Conservation (phyloP, 306 rosid genomes). For the Casuarina equisetifolia region DNA sequence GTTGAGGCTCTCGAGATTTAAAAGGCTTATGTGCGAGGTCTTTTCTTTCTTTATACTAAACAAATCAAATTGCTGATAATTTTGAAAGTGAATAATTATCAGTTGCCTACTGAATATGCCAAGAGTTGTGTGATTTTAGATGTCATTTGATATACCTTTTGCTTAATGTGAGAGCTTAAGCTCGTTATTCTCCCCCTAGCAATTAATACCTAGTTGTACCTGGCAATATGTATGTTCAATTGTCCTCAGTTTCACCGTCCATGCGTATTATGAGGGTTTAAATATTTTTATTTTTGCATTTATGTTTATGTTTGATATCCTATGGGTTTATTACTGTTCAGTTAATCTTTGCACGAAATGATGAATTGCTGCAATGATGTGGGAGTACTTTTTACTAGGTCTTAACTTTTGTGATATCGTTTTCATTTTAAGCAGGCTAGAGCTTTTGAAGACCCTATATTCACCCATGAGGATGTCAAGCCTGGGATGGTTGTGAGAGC, state of each 20-base stretch:
- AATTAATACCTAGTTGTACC: not conserved
- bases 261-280: not conserved
- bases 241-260: not conserved
- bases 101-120: not conserved
- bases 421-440: slow-evolving; percentile 59
- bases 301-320: not conserved
- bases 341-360: not conserved
- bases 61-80: not conserved
- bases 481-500: slow-evolving; percentile 92
- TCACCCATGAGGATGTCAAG: slow-evolving; percentile 85
- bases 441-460: slow-evolving; percentile 83
- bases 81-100: not conserved
- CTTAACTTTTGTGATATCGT: slow-evolving; percentile 15
- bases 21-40: not conserved
- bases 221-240: not conserved
- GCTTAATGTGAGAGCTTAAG: not conserved
- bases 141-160: not conserved
- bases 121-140: not conserved
- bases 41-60: not conserved
- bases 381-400: not conserved
- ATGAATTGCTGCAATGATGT: slow-evolving; percentile 17
- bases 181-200: not conserved
- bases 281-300: not conserved
- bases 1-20: not conserved
- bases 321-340: not conserved